Evolutionary conservation across 257 asterid species (phyloP).

Genomic region (Solanum sejunctum): DNA sequence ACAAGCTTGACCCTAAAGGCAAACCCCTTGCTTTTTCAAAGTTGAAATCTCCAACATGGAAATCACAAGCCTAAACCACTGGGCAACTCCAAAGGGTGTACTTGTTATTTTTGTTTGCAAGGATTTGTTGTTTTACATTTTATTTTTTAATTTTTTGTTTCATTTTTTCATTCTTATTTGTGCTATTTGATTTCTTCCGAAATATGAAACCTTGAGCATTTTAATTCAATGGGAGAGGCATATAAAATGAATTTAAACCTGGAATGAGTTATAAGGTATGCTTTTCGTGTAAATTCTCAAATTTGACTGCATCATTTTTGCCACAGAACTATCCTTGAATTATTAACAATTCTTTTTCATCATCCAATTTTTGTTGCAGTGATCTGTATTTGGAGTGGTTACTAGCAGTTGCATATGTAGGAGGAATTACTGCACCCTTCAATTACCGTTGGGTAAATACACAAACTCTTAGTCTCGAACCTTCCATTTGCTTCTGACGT

Average conservation of each 20-base stretch:
- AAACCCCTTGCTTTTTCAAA: no score
- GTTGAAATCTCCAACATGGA: no score
- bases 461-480: background rate
- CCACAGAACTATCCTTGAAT: background rate
- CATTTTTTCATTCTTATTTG: background rate
- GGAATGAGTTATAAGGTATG: background rate
- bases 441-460: conserved; percentile 77
- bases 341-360: background rate
- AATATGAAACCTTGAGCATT: background rate
- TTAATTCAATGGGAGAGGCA: background rate
- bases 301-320: background rate
- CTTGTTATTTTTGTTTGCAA: background rate
- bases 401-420: conserved; percentile 72
- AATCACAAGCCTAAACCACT: no score
- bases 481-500: background rate
- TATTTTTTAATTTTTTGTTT: background rate
- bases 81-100: no score
- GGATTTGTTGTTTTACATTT: background rate
- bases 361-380: conserved; percentile 21
- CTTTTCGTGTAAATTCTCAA: background rate
- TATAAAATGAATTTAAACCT: background rate
- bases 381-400: conserved; percentile 83
- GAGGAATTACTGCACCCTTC: conserved; percentile 87
- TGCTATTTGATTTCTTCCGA: background rate
- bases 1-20: no score